Evolutionary conservation across 2,329 filamentous ascomycete species (phyloP).

Genomic region (Ophiocordyceps camponoti-rufipedis): DNA sequence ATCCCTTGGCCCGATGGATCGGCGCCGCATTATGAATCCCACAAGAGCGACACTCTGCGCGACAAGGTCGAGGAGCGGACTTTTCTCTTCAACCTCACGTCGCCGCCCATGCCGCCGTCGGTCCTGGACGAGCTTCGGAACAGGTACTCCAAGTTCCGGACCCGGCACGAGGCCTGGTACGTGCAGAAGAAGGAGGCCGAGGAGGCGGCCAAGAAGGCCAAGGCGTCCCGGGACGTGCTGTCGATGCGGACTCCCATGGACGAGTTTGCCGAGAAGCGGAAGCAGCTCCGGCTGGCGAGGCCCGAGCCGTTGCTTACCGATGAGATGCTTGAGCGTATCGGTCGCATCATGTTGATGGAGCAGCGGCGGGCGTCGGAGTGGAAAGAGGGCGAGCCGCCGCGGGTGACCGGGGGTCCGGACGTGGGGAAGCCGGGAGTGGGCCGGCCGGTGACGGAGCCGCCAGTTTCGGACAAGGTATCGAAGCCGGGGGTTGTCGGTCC

Average conservation of each 20-base stretch:
- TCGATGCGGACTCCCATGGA: constrained; percentile 37
- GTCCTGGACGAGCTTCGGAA: constrained; percentile 76
- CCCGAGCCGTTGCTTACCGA: constrained; percentile 37
- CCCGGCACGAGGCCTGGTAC: constrained; percentile 60
- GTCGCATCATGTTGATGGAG: constrained; percentile 39
- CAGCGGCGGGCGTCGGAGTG: constrained; percentile 8
- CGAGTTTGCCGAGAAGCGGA: constrained; percentile 38
- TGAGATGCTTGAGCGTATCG: constrained; percentile 44
- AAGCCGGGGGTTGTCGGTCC: not conserved
- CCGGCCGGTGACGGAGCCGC: too few species aligned
- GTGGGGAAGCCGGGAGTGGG: too few species aligned
- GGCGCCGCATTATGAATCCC: constrained; percentile 30
- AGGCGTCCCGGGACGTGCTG: constrained; percentile 10
- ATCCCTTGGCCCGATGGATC: constrained; percentile 59
- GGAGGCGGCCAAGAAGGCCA: constrained; percentile 24
- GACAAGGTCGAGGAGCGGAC: constrained; percentile 57
- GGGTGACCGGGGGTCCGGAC: not conserved
- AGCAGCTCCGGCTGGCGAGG: constrained; percentile 28
- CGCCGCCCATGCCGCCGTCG: constrained; percentile 58
- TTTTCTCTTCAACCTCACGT: constrained; percentile 60
- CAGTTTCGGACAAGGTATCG: not conserved
- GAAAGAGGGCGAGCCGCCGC: not conserved
- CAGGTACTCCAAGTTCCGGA: constrained; percentile 67
- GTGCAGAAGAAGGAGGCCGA: constrained; percentile 43
- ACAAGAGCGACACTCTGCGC: constrained; percentile 53